Base-by-base conservation (phyloP, 2,329 filamentous ascomycete genomes). In the Cytospora mali region DNA sequence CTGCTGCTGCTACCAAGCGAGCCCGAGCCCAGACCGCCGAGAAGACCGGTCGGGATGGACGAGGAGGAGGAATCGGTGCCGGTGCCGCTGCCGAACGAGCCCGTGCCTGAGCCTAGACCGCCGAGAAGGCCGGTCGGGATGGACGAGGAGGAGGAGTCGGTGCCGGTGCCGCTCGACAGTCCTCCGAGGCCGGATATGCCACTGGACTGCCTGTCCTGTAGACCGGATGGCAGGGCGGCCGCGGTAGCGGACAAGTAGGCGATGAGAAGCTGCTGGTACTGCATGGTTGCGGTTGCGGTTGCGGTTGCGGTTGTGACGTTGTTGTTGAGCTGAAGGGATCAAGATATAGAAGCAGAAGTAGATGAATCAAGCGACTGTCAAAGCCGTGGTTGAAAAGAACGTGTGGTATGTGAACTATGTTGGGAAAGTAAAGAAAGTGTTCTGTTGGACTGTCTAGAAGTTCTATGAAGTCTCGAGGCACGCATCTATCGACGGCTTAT, bases 171-270 rank as follows among this genome's bases (percentile, higher is more conserved):
- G 18, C 52, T n/a, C 5, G 13, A 6, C 18, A 42, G n/a, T 13
- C n/a, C n/a, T 4, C 51, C 58, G 28, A 61, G 52, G 18, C 49
- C 57, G 6, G 50, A 42, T 4, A 54, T 14, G 58, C 58, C 48
- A 6, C 48, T 39, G 6, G n/a, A 21, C 42, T 52, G 58, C 16
- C 35, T 60, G 3, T 29, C 51, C 35, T 48, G 48, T 3, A 48
- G 23, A 14, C 9, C 23, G 1, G 50, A 21, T 10, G 59, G 59
- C n/a, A 57, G 42, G 3, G 46, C 59, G 21, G 52, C 53, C 29
- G 48, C 53, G 42, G 48, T 52, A 53, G 53, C 33, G 46, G 53
- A 56, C 46, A 57, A 57, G 59, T 42, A 55, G 21, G 48, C 59
- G 25, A 57, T 21, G 48, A 62, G 33, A 13, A 62, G 48, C 35